Evolutionary conservation across 2,329 filamentous ascomycete species (phyloP).

Genomic region (Penicillium sp.): DNA sequence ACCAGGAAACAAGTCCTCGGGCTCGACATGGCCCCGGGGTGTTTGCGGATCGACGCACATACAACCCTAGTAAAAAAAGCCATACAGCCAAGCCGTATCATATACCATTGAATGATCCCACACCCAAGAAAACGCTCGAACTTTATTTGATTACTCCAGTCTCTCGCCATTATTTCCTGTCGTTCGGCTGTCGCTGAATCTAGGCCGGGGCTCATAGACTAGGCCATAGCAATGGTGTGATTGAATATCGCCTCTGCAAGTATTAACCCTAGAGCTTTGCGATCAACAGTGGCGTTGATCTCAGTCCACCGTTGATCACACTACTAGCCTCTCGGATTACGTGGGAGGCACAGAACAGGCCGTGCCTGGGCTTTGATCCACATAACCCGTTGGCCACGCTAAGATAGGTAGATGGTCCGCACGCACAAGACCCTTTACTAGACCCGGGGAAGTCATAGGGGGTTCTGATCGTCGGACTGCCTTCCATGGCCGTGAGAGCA

Average conservation of each 20-base stretch:
- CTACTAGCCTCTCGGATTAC: no score
- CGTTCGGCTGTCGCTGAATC: not conserved
- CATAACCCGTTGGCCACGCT: not conserved
- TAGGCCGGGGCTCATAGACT: not conserved
- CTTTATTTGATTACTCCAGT: not conserved
- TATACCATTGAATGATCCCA: not conserved
- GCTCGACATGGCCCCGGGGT: not conserved
- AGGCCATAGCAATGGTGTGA: not conserved
- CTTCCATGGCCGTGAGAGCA: not conserved
- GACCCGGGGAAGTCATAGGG: not conserved
- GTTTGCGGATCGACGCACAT: no score
- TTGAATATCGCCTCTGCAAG: not conserved
- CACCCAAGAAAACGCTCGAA: not conserved
- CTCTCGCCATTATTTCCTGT: not conserved
- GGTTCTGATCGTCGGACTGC: not conserved
- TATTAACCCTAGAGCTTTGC: not conserved
- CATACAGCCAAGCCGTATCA: no score
- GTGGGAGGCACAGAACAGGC: not conserved
- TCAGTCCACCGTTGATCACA: no score
- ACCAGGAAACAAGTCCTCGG: not conserved
- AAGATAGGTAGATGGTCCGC: not conserved
- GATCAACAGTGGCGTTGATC: conserved; percentile 5
- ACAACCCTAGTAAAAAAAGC: no score
- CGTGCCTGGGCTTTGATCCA: not conserved
- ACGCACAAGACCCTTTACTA: not conserved